Percentiles rank a stretch among this genome's conserved stretches.
phyloP scores from a whole-genome alignment of 139 green algal species.

The Haematococcus sp. region DNA sequence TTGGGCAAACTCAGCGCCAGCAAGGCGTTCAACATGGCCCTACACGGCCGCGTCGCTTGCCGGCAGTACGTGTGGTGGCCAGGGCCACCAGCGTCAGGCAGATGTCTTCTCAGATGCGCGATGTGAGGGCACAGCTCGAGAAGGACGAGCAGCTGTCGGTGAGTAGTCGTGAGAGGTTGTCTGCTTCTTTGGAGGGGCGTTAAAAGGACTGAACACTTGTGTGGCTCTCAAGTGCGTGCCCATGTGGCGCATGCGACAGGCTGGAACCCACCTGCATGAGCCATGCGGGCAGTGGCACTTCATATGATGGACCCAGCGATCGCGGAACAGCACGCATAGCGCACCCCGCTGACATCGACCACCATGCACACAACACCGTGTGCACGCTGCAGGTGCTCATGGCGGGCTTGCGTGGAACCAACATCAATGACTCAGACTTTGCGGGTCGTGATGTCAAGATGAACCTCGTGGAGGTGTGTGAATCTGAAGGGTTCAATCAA shows the following conservation, averaged over 20 bases:
- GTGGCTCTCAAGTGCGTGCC: too few species aligned
- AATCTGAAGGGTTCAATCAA: not conserved
- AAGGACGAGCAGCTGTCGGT: constrained; percentile 41
- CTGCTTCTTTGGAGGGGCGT: too few species aligned
- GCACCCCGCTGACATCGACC: too few species aligned
- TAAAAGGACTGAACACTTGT: too few species aligned
- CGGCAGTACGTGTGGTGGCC: not conserved
- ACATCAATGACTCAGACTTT: constrained; percentile 88
- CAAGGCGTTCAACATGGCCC: too few species aligned
- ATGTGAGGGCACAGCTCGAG: constrained; percentile 19
- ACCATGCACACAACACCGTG: too few species aligned
- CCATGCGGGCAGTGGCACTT: too few species aligned
- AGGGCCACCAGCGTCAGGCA: not conserved
- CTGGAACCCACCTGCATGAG: too few species aligned
- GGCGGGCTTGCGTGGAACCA: constrained; percentile 48
- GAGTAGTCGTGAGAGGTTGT: not conserved
- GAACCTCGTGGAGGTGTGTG: constrained; percentile 41
- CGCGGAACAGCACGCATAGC: too few species aligned
- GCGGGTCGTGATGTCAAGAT: constrained; percentile 63
- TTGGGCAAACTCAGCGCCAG: too few species aligned
- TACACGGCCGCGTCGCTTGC: not conserved
- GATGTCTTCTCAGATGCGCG: constrained; percentile 16
- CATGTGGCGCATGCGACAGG: too few species aligned
- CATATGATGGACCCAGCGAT: too few species aligned
- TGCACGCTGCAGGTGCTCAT: constrained; percentile 36